These are phyloP conservation scores for Ophiostoma australiae DNA, from an alignment of 2,329 filamentous ascomycete genomes.

Conservation along the genomic window DNA sequence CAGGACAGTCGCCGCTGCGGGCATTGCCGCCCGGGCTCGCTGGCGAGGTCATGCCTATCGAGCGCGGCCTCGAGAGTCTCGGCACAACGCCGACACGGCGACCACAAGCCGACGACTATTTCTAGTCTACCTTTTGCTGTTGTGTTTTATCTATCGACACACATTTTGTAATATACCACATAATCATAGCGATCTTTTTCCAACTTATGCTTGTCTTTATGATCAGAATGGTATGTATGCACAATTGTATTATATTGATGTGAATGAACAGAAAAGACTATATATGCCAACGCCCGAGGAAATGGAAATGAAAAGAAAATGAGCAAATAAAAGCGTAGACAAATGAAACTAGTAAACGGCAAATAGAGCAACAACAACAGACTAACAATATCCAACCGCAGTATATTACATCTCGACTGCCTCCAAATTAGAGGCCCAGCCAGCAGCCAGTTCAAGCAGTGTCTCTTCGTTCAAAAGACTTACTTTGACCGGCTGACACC, in stretches of 20 bases:
- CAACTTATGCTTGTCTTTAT: background rate
- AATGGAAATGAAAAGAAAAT: slow-evolving; percentile 4
- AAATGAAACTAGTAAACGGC: background rate
- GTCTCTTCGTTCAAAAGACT: background rate
- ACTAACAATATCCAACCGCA: slow-evolving; percentile 4
- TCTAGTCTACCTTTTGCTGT: background rate
- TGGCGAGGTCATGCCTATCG: slow-evolving; percentile 31
- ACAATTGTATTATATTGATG: slow-evolving; percentile 14
- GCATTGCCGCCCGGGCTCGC: slow-evolving; percentile 30
- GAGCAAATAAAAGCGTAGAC: background rate
- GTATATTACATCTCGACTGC: slow-evolving; percentile 9
- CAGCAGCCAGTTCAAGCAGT: background rate
- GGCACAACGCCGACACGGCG: slow-evolving; percentile 41
- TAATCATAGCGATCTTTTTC: background rate
- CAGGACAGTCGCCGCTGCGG: slow-evolving; percentile 29
- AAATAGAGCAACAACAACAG: background rate
- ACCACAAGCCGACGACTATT: slow-evolving; percentile 30
- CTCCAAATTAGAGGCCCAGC: background rate
- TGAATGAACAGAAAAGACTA: background rate
- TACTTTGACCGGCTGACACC: slow-evolving; percentile 74
- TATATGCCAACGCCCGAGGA: slow-evolving; percentile 16
- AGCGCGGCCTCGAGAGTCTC: slow-evolving; percentile 46
- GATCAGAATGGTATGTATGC: background rate
- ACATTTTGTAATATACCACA: slow-evolving; percentile 3
- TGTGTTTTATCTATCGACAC: background rate